A percentile compares a stretch with the other conserved stretches of the same genome.
These are phyloP conservation scores for Davidsoniella australis DNA, from an alignment of 2,329 filamentous ascomycete genomes.

Conservation along the genomic window DNA sequence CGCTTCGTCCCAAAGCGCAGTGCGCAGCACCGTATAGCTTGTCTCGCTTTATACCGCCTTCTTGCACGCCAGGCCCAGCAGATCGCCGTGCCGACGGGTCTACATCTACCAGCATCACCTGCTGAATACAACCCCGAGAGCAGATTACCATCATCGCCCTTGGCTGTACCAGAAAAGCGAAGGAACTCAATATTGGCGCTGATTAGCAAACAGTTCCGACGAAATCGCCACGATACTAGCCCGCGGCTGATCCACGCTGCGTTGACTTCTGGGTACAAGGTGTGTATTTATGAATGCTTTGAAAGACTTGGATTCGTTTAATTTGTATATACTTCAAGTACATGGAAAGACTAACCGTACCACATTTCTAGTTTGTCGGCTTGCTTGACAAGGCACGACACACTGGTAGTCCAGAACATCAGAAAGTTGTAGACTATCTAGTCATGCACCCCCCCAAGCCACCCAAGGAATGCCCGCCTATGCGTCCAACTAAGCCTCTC, in stretches of 20 bases:
- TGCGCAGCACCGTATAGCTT: slow-evolving; percentile 36
- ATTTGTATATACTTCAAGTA: neutral
- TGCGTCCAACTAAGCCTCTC: slow-evolving; percentile 17
- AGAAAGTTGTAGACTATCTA: slow-evolving; percentile 20
- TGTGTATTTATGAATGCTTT: slow-evolving; percentile 16
- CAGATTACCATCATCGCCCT: slow-evolving; percentile 15
- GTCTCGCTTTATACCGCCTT: slow-evolving; percentile 55
- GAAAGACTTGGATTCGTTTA: neutral
- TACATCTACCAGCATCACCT: slow-evolving; percentile 12
- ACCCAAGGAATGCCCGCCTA: slow-evolving; percentile 14
- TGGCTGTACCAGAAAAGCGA: slow-evolving; percentile 8
- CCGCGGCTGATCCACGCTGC: slow-evolving; percentile 41
- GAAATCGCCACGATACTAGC: slow-evolving; percentile 41
- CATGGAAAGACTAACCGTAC: neutral
- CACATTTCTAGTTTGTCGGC: slow-evolving; percentile 23
- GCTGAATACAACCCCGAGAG: neutral
- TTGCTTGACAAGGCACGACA: slow-evolving; percentile 24
- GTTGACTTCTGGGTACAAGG: slow-evolving; percentile 53
- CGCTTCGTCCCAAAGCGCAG: slow-evolving; percentile 30
- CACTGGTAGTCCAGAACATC: slow-evolving; percentile 24
- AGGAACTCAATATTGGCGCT: slow-evolving; percentile 36
- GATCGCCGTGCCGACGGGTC: slow-evolving; percentile 34
- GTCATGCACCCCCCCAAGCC: neutral
- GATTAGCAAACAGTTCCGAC: slow-evolving; percentile 43
- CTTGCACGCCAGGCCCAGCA: slow-evolving; percentile 41